These are phyloP conservation scores for Cymbidium sinense DNA, from an alignment of 106 monocot species.

Conservation along the genomic window DNA sequence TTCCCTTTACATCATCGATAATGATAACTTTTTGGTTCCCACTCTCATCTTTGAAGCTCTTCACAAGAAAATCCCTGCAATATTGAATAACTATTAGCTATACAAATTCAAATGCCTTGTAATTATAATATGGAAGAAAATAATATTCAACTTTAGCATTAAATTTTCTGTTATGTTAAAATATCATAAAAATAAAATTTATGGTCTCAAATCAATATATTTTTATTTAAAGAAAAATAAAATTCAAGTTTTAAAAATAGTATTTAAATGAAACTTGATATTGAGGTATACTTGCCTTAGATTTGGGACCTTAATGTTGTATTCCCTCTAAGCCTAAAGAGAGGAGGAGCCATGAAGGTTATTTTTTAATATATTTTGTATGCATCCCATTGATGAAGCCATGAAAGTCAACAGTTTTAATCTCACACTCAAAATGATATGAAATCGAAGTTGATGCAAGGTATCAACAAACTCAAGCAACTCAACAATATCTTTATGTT, in stretches of 20 bases:
- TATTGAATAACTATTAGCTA: background rate
- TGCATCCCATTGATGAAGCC: background rate
- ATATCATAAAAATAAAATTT: too few relatives aligned
- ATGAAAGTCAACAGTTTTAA: conserved; percentile 8
- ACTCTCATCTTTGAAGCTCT: conserved; percentile 10
- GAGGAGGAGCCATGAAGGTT: conserved; percentile 9
- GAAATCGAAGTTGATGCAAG: conserved; percentile 21
- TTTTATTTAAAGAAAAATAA: too few relatives aligned
- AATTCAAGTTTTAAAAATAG: too few relatives aligned
- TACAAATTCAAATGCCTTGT: too few relatives aligned
- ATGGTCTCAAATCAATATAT: too few relatives aligned
- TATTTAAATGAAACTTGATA: too few relatives aligned
- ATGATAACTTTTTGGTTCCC: conserved; percentile 13
- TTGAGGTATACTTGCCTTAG: background rate
- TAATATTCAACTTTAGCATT: too few relatives aligned
- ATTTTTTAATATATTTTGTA: background rate
- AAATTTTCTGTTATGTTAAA: too few relatives aligned
- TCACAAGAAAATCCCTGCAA: conserved; percentile 9
- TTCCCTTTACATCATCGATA: conserved; percentile 14
- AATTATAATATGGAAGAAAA: too few relatives aligned
- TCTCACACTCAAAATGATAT: conserved; percentile 25
- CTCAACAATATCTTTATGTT: background rate
- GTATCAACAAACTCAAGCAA: conserved; percentile 20
- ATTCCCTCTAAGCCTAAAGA: conserved; percentile 16
- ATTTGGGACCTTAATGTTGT: background rate